phyloP scores from a whole-genome alignment of 345 rosid species.

The Pistacia atlantica region DNA sequence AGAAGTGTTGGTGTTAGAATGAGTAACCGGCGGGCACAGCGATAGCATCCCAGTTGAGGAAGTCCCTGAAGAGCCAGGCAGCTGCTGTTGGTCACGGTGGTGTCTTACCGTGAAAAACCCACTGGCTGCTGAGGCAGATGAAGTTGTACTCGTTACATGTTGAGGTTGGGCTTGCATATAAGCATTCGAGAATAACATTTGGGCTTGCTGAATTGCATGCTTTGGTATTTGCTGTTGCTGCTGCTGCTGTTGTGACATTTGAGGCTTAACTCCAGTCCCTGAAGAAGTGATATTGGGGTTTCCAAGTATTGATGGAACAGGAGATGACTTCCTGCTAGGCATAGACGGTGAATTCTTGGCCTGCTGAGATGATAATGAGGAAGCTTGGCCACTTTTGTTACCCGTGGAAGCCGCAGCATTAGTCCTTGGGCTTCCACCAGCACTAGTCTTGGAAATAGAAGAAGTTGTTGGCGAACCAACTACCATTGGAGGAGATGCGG shows the following conservation, averaged over 20 bases:
- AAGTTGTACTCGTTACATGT: constrained; percentile 40
- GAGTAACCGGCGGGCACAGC: constrained; percentile 46
- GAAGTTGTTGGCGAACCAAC: constrained; percentile 87
- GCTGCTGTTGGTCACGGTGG: constrained; percentile 56
- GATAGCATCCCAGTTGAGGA: constrained; percentile 61
- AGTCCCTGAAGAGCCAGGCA: constrained; percentile 39
- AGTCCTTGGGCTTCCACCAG: constrained; percentile 92
- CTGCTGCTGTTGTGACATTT: constrained; percentile 35
- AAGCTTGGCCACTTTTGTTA: constrained; percentile 73
- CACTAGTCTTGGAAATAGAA: constrained; percentile 70
- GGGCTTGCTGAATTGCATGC: constrained; percentile 61
- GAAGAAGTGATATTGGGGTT: constrained; percentile 54
- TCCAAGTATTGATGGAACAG: constrained; percentile 68
- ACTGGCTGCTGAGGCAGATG: constrained; percentile 37
- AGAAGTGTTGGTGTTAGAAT: constrained; percentile 41
- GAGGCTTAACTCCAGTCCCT: constrained; percentile 60
- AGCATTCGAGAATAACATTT: constrained; percentile 53
- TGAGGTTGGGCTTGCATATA: constrained; percentile 63
- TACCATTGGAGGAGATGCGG: constrained; percentile 63
- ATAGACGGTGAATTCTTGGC: constrained; percentile 59
- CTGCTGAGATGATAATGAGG: constrained; percentile 66
- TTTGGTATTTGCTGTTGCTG: constrained; percentile 56
- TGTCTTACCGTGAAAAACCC: constrained; percentile 76
- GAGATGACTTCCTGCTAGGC: constrained; percentile 56
- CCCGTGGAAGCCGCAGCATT: constrained; percentile 53